These are phyloP conservation scores for Phytopythium ostracodes DNA, from an alignment of 352 stramenopile genomes.

Conservation along the genomic window DNA sequence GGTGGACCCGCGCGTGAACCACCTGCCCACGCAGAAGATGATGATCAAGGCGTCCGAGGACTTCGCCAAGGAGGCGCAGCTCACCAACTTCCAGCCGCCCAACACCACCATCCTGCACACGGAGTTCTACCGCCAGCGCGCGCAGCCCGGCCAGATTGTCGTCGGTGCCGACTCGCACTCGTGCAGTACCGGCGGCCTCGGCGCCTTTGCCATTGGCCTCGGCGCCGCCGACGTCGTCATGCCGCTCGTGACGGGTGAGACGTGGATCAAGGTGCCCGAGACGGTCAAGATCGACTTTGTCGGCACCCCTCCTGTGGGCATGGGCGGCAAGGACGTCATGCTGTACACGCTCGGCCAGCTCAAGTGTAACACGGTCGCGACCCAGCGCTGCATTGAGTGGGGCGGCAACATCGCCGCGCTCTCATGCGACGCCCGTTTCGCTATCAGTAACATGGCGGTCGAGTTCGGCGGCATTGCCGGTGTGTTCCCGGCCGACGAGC, in stretches of 20 bases:
- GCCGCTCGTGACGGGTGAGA: conserved; percentile 82
- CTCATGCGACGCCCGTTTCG: conserved; percentile 79
- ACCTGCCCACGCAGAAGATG: conserved; percentile 78
- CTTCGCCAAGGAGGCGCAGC: conserved; percentile 72
- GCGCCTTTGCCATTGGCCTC: conserved; percentile 74
- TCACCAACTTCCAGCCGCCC: conserved; percentile 81
- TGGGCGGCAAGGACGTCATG: conserved; percentile 87
- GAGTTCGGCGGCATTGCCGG: conserved; percentile 85
- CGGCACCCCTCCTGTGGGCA: conserved; percentile 55
- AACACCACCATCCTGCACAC: conserved; percentile 88
- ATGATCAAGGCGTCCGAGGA: conserved; percentile 85
- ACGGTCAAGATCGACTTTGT: conserved; percentile 85
- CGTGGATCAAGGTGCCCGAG: conserved; percentile 86
- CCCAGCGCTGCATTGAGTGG: conserved; percentile 75
- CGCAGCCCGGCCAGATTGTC: conserved; percentile 80
- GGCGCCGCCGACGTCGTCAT: conserved; percentile 80
- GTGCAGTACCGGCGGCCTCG: conserved; percentile 71
- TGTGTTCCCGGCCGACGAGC: conserved; percentile 75
- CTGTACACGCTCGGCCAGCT: conserved; percentile 79
- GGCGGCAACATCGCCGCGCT: conserved; percentile 74
- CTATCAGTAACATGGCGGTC: conserved; percentile 84
- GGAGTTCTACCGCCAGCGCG: conserved; percentile 83
- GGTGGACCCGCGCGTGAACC: conserved; percentile 80
- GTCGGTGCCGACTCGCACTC: conserved; percentile 80
- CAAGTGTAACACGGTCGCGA: conserved; percentile 86